phyloP scores from a whole-genome alignment of 371 early-diverging fungal genomes.

The Actinomortierella wolfii region DNA sequence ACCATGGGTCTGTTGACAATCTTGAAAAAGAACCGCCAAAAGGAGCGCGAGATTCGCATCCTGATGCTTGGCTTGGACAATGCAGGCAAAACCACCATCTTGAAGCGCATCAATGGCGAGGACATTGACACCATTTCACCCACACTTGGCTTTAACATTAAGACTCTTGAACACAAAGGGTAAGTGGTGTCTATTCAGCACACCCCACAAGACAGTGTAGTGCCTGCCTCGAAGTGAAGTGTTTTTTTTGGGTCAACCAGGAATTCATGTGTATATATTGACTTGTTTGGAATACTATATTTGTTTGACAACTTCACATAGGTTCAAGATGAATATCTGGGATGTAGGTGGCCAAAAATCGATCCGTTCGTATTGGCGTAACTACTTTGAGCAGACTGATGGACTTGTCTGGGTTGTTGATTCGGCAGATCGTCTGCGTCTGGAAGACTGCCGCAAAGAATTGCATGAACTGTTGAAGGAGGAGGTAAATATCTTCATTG shows the following conservation, averaged over 20 bases:
- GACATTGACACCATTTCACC: slow-evolving; percentile 94
- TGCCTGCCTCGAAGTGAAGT: no score
- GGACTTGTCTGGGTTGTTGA: slow-evolving; percentile 99
- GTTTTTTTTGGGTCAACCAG: not conserved
- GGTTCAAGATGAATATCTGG: slow-evolving; percentile 87
- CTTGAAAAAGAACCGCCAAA: slow-evolving; percentile 82
- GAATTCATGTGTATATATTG: no score
- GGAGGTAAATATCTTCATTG: slow-evolving; percentile 62
- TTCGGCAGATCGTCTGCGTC: slow-evolving; percentile 83
- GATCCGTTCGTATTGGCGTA: slow-evolving; percentile 98
- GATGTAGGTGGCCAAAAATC: slow-evolving; percentile 99
- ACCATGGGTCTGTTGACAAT: slow-evolving; percentile 96
- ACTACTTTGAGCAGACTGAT: slow-evolving; percentile 99
- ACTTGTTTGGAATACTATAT: no score
- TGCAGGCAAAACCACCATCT: slow-evolving; percentile 99
- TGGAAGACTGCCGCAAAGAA: slow-evolving; percentile 83
- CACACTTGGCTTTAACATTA: slow-evolving; percentile 96
- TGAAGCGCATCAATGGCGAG: slow-evolving; percentile 94
- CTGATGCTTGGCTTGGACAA: slow-evolving; percentile 98
- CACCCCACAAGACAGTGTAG: no score
- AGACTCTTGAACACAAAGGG: slow-evolving; percentile 86
- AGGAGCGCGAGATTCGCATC: slow-evolving; percentile 90
- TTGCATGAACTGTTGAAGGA: slow-evolving; percentile 80
- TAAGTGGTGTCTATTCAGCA: slow-evolving; percentile 40
- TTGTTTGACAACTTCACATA: slow-evolving; percentile 39